Conservation (phyloP, 495 filamentous ascomycete genomes). For the Mytilinidion resinicola region DNA sequence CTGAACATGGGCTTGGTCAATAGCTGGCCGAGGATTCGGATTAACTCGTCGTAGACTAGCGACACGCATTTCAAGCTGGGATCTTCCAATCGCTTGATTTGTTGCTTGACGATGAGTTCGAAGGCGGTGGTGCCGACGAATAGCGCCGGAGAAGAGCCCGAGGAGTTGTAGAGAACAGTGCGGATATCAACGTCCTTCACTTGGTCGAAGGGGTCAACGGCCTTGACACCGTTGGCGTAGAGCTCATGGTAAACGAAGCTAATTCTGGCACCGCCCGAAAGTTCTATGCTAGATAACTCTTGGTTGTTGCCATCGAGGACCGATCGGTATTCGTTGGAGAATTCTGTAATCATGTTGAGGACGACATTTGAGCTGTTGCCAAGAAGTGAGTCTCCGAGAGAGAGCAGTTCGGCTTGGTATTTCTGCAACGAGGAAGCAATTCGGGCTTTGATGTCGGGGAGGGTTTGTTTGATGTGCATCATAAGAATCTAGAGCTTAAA, state of each 20-base stretch:
- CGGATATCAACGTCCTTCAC: conserved; percentile 98
- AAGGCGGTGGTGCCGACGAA: conserved; percentile 98
- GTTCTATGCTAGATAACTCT: conserved; percentile 86
- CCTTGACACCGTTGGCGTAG: conserved; percentile 96
- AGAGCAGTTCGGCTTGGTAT: conserved; percentile 72
- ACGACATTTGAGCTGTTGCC: conserved; percentile 95
- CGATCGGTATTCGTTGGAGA: conserved; percentile 93
- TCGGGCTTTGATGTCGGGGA: conserved; percentile 95
- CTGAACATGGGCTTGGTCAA: conserved; percentile 85
- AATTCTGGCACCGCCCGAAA: conserved; percentile 96
- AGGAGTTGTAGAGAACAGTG: conserved; percentile 93
- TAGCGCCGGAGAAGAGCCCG: conserved; percentile 90
- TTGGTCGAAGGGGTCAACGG: conserved; percentile 93
- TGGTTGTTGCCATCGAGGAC: conserved; percentile 94
- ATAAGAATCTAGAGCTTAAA: conserved; percentile 68
- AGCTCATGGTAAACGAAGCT: conserved; percentile 99
- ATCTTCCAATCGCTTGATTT: conserved; percentile 95
- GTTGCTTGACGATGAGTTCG: conserved; percentile 96
- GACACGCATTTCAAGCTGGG: conserved; percentile 95
- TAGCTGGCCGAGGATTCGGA: conserved; percentile 87
- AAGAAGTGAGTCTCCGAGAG: conserved; percentile 89
- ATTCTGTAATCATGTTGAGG: conserved; percentile 97
- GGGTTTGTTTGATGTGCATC: conserved; percentile 99
- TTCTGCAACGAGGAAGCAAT: conserved; percentile 90
- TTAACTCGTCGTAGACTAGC: conserved; percentile 94